These are phyloP conservation scores for Russula abietina DNA, from an alignment of 768 basidiomycete species.

Conservation along the genomic window DNA sequence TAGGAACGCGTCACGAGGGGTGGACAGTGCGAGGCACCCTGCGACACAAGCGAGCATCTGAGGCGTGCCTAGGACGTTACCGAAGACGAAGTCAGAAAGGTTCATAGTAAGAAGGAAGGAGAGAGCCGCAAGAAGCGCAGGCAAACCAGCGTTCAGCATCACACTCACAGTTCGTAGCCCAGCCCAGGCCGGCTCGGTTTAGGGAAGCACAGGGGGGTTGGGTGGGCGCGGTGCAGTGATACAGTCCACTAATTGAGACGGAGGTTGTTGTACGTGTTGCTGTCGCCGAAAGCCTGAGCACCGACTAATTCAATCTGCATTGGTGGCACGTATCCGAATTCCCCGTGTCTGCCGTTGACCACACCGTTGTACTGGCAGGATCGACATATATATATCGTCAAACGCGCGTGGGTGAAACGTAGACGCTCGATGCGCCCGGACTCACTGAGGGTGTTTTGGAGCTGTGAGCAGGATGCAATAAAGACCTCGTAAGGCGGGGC, in stretches of 20 bases:
- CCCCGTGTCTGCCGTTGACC: constrained; percentile 28
- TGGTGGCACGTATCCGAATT: constrained; percentile 33
- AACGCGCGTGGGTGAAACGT: constrained; percentile 37
- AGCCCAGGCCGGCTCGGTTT: too few relatives aligned
- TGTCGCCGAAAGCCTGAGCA: constrained; percentile 40
- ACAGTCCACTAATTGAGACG: constrained; percentile 52
- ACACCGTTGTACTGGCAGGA: constrained; percentile 40
- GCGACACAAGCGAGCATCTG: too few relatives aligned
- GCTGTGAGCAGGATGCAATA: constrained; percentile 32
- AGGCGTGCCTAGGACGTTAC: too few relatives aligned
- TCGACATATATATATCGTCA: constrained; percentile 11
- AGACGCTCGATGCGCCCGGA: constrained; percentile 65
- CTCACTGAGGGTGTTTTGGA: constrained; percentile 72
- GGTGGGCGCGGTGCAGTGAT: too few relatives aligned
- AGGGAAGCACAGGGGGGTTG: too few relatives aligned
- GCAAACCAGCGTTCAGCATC: too few relatives aligned
- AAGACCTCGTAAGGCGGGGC: neutral
- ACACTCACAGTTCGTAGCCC: too few relatives aligned
- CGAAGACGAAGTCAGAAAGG: too few relatives aligned
- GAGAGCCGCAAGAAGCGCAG: too few relatives aligned
- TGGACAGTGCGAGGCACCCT: too few relatives aligned
- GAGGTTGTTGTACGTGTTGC: constrained; percentile 30
- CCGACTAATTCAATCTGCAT: constrained; percentile 49
- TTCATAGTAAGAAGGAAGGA: too few relatives aligned
- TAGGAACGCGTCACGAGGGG: too few relatives aligned